Conservation (phyloP, 1,284 basidiomycete genomes). For the Irpex lacteus region DNA sequence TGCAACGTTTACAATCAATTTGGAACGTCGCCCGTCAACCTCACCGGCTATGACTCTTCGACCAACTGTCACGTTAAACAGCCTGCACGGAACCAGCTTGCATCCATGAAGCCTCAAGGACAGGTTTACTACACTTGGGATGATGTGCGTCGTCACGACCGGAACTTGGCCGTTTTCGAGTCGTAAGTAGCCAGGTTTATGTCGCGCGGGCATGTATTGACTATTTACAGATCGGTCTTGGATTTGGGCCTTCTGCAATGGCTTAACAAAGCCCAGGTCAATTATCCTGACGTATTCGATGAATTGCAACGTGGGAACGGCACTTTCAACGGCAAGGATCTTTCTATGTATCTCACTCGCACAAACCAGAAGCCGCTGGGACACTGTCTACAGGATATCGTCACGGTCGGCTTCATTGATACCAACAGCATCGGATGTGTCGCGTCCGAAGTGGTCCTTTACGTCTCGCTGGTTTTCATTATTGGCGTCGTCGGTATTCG, state of each 20-base stretch:
- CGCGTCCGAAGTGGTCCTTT: constrained; percentile 92
- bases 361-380: constrained; percentile 64
- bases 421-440: constrained; percentile 94
- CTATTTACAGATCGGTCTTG: constrained; percentile 67
- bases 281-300: constrained; percentile 82
- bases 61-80: constrained; percentile 75
- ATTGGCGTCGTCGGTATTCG: constrained; percentile 95
- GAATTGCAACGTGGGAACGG: constrained; percentile 69
- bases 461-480: constrained; percentile 95
- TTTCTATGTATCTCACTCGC: constrained; percentile 80
- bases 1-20: constrained; percentile 87
- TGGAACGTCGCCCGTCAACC: constrained; percentile 62
- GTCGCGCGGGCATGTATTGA: constrained; percentile 8
- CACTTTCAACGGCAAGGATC: constrained; percentile 80
- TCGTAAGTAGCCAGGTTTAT: constrained; percentile 51
- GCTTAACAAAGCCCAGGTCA: constrained; percentile 77
- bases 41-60: constrained; percentile 60
- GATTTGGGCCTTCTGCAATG: constrained; percentile 85
- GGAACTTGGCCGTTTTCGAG: constrained; percentile 91
- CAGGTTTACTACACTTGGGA: constrained; percentile 95
- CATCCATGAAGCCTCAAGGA: constrained; percentile 56
- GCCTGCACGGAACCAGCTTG: constrained; percentile 51
- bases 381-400: constrained; percentile 83
- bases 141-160: constrained; percentile 63
- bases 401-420: constrained; percentile 92